These are phyloP conservation scores for Periconia macrospinosa DNA, from an alignment of 2,329 filamentous ascomycete species.

Conservation along the genomic window DNA sequence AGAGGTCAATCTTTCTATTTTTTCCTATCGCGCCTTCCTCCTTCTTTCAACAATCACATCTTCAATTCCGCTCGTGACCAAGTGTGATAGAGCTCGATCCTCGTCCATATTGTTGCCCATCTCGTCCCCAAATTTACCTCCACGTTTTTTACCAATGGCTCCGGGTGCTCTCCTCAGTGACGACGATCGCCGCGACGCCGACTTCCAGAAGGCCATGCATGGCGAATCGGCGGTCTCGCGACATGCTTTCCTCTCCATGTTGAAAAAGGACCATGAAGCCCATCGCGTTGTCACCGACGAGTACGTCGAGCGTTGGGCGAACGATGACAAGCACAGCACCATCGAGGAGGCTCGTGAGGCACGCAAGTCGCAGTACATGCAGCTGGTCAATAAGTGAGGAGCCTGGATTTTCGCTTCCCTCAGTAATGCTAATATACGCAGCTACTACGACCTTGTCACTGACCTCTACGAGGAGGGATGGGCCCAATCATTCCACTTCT, in stretches of 20 bases:
- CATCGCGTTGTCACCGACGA: slow-evolving; percentile 83
- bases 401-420: no score
- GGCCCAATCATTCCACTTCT: slow-evolving; percentile 97
- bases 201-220: slow-evolving; percentile 88
- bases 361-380: slow-evolving; percentile 24
- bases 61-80: no score
- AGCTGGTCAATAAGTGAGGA: no score
- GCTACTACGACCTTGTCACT: slow-evolving; percentile 96
- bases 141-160: slow-evolving; percentile 51
- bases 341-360: slow-evolving; percentile 81
- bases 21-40: no score
- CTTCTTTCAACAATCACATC: no score
- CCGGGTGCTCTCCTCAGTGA: slow-evolving; percentile 71
- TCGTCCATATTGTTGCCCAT: no score
- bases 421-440: slow-evolving; percentile 68
- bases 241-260: slow-evolving; percentile 80
- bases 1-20: no score
- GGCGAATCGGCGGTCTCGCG: slow-evolving; percentile 68
- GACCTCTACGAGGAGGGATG: slow-evolving; percentile 97
- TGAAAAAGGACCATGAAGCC: slow-evolving; percentile 77
- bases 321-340: slow-evolving; percentile 76
- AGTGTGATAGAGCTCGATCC: no score
- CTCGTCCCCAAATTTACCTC: no score
- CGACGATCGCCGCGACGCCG: slow-evolving; percentile 82
- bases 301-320: slow-evolving; percentile 97